These are phyloP conservation scores for Blastomyces percursus DNA, from an alignment of 2,329 filamentous ascomycete genomes.

Conservation along the genomic window DNA sequence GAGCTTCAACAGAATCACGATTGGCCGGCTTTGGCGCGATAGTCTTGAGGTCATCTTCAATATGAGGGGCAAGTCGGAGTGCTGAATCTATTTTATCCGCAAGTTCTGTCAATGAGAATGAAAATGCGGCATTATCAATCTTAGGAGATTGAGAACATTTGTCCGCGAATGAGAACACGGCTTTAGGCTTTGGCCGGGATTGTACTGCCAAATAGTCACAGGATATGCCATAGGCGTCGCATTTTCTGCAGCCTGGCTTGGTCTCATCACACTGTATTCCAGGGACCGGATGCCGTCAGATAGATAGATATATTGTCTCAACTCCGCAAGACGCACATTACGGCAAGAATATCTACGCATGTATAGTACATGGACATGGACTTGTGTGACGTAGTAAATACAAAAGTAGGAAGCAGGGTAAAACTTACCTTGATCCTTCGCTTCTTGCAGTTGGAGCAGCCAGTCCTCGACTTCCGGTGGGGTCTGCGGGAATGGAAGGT, in stretches of 20 bases:
- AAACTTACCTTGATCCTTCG: conserved; percentile 27
- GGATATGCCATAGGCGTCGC: conserved; percentile 21
- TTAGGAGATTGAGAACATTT: conserved; percentile 5
- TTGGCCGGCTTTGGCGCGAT: conserved; percentile 4
- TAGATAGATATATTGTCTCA: background rate
- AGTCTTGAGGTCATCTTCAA: conserved; percentile 1
- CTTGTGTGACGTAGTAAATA: background rate
- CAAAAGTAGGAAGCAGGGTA: background rate
- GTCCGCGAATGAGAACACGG: conserved; percentile 4
- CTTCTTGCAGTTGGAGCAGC: conserved; percentile 27
- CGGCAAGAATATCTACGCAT: background rate
- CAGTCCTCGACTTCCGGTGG: conserved; percentile 27
- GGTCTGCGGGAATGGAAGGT: conserved; percentile 23
- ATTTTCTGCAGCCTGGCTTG: conserved; percentile 24
- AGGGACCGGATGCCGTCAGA: conserved; percentile 2
- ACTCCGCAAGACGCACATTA: background rate
- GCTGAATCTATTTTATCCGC: conserved; percentile 17
- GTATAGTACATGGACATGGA: too few relatives aligned
- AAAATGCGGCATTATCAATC: conserved; percentile 1
- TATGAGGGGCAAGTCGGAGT: conserved; percentile 12
- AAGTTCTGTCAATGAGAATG: conserved; percentile 10
- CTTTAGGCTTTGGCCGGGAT: conserved; percentile 1
- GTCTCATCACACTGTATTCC: conserved; percentile 25
- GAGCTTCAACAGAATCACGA: conserved; percentile 14
- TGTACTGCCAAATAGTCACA: conserved; percentile 21